Evolutionary conservation across 768 basidiomycete genomes (phyloP).

Genomic region (Suillus lakei): DNA sequence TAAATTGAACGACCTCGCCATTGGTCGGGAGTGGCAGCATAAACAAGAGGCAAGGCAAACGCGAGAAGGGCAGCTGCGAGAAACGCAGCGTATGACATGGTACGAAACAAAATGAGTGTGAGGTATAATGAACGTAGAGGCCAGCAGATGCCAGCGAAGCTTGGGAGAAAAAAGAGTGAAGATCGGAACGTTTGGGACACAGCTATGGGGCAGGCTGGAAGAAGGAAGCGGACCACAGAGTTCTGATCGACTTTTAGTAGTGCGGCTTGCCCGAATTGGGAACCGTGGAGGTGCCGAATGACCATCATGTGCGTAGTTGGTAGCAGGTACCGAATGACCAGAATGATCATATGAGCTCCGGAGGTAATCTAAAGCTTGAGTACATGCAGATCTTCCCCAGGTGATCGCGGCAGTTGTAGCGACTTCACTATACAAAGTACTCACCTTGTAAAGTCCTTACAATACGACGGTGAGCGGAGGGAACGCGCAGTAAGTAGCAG

Average conservation of each 20-base stretch:
- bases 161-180: neutral
- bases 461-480: neutral
- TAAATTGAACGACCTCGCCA: slow-evolving; percentile 83
- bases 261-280: neutral
- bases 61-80: slow-evolving; percentile 29
- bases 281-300: neutral
- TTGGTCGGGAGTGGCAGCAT: slow-evolving; percentile 69
- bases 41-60: slow-evolving; percentile 35
- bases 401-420: neutral
- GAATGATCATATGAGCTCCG: slow-evolving; percentile 13
- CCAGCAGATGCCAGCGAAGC: neutral
- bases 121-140: slow-evolving; percentile 8
- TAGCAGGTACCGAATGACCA: too few species aligned
- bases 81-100: slow-evolving; percentile 9
- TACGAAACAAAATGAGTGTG: slow-evolving; percentile 17
- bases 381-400: neutral
- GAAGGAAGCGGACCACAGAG: neutral
- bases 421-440: neutral
- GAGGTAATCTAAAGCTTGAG: neutral
- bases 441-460: neutral
- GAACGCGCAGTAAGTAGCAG: neutral
- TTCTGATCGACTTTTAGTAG: neutral
- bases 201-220: neutral
- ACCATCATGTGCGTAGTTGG: too few species aligned
- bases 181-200: neutral